A percentile compares a stretch with the other conserved stretches of the same genome.
These are phyloP conservation scores for Rhodosporidiobolus odoratus DNA, from an alignment of 768 basidiomycete species.

Conservation along the genomic window DNA sequence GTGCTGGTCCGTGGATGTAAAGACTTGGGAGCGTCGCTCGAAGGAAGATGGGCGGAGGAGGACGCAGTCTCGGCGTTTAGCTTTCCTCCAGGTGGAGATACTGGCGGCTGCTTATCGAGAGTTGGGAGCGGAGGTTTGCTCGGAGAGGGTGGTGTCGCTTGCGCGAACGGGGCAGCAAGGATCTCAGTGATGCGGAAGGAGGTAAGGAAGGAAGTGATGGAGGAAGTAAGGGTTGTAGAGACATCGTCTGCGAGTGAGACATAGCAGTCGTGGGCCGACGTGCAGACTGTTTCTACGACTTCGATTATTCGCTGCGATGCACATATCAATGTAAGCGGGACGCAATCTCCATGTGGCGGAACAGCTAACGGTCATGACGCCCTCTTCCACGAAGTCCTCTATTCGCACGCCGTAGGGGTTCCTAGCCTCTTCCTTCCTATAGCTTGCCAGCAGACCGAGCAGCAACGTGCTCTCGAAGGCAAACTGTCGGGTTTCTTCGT, in stretches of 20 bases:
- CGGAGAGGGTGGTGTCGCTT: neutral
- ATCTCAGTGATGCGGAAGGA: conserved; percentile 21
- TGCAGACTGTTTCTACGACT: conserved; percentile 11
- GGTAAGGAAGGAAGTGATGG: conserved; percentile 33
- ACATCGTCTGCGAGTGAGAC: conserved; percentile 35
- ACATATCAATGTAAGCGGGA: too few species aligned
- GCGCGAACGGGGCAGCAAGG: conserved; percentile 9
- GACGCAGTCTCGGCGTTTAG: too few species aligned
- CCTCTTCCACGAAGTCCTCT: conserved; percentile 42
- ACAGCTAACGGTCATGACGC: conserved; percentile 34
- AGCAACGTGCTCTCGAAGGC: conserved; percentile 33
- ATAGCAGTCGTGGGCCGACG: conserved; percentile 14
- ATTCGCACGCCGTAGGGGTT: conserved; percentile 40
- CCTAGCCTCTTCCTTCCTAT: conserved; percentile 35
- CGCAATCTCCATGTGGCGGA: too few species aligned
- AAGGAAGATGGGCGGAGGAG: too few species aligned
- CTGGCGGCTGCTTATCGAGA: neutral
- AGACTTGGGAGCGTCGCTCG: too few species aligned
- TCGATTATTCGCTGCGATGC: conserved; percentile 32
- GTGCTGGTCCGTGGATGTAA: too few species aligned
- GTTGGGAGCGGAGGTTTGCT: neutral
- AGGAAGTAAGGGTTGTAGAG: conserved; percentile 30
- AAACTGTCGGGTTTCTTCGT: conserved; percentile 16
- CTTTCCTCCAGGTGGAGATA: too few species aligned
- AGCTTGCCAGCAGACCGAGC: conserved; percentile 38